phyloP scores from a whole-genome alignment of 2,329 filamentous ascomycete genomes.

The Diaporthe citri region DNA sequence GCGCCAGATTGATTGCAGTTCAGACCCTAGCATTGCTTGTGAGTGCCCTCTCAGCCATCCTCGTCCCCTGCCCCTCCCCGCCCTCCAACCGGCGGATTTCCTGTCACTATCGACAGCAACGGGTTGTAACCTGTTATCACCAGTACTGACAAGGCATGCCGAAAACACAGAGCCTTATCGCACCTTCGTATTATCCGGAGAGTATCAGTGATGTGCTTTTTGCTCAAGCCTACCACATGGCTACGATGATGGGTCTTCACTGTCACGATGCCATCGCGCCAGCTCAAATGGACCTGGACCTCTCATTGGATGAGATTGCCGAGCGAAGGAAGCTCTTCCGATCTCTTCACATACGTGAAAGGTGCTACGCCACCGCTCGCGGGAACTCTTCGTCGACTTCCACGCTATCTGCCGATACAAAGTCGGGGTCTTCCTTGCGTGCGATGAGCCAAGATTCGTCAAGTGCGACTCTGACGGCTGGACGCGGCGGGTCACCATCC shows the following conservation, averaged over 20 bases:
- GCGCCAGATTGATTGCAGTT: background rate
- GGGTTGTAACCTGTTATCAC: background rate
- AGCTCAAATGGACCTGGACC: background rate
- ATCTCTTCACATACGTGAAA: slow-evolving; percentile 16
- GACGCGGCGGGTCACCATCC: background rate
- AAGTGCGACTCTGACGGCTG: background rate
- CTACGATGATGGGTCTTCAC: slow-evolving; percentile 2
- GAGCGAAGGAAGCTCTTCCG: slow-evolving; percentile 9
- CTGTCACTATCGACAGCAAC: background rate
- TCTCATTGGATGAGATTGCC: slow-evolving; percentile 5
- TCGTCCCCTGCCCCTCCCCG: too few relatives aligned
- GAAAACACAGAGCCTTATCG: background rate
- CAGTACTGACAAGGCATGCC: background rate
- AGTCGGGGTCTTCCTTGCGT: background rate
- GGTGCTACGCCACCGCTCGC: slow-evolving; percentile 6
- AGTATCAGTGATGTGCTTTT: slow-evolving; percentile 11
- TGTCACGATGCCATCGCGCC: background rate
- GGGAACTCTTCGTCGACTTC: slow-evolving; percentile 8
- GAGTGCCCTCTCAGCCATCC: background rate
- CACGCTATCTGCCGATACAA: slow-evolving; percentile 7
- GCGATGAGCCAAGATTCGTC: slow-evolving; percentile 4
- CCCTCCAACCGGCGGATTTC: too few relatives aligned
- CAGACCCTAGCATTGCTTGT: slow-evolving; percentile 13
- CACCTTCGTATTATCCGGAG: slow-evolving; percentile 1
- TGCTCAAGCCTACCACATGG: slow-evolving; percentile 7